Percentiles rank a stretch among this genome's conserved stretches.
Conservation (phyloP, 139 green algal species). For the Chlamydomonas sphaeroides region DNA sequence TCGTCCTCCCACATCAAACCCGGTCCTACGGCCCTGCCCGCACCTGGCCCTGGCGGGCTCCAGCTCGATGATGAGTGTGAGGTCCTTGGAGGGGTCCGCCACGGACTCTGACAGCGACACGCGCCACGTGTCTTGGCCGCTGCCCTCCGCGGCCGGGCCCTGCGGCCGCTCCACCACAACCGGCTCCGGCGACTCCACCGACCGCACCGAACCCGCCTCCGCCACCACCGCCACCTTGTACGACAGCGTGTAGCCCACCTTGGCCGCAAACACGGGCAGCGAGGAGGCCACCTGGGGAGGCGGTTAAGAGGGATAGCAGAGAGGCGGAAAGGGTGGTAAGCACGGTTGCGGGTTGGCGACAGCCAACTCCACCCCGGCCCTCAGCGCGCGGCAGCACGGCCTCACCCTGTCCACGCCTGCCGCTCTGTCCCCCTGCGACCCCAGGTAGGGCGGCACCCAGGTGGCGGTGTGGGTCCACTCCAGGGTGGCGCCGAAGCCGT, state of each 20-base stretch:
- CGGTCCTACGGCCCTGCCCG: too few relatives aligned
- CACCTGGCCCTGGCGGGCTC: neutral
- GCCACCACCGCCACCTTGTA: constrained; percentile 34
- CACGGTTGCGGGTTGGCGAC: too few relatives aligned
- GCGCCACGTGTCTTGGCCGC: neutral
- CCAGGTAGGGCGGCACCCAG: constrained; percentile 52
- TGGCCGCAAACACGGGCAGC: constrained; percentile 13
- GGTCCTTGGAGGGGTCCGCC: constrained; percentile 44
- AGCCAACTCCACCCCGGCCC: too few relatives aligned
- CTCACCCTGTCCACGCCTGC: neutral
- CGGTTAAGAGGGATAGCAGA: neutral
- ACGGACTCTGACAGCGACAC: constrained; percentile 10
- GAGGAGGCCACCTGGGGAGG: neutral
- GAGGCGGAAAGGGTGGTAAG: too few relatives aligned
- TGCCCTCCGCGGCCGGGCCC: neutral
- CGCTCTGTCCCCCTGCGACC: neutral
- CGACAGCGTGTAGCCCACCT: constrained; percentile 40
- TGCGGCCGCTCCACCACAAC: neutral
- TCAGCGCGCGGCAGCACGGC: too few relatives aligned
- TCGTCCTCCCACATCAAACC: too few relatives aligned
- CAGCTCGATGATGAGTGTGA: constrained; percentile 50
- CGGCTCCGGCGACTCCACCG: constrained; percentile 24
- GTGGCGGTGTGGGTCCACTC: constrained; percentile 55
- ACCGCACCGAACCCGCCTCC: neutral
- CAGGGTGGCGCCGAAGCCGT: constrained; percentile 36